Evolutionary conservation across 805 yeast genomes (phyloP), one percentile per base, ranked within the genome.

Genomic region (Yarrowia sp.): DNA sequence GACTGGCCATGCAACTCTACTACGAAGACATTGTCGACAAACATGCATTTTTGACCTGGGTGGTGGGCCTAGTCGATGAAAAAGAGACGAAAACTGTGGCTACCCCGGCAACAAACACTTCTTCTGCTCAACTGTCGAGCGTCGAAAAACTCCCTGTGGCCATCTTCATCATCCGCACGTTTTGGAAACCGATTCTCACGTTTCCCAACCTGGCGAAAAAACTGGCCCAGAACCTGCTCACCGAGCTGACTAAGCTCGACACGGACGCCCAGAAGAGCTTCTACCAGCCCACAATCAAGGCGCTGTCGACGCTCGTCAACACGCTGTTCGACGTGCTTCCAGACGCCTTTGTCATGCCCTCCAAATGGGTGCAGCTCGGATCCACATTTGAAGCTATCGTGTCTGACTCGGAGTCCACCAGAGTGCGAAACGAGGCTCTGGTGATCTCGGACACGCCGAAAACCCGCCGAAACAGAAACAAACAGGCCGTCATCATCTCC

Each of bases 111-210:
- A 8, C 82, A 19, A 72, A 50, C 41, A 22, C 36, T 7, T 8
- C 36, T 46, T 19, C 19, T 19, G 19, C 19, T 19, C 19, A 19
- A 19, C 46, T 40, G 11, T 22, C 38, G n/a, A 26, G 75, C 36
- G 74, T 76, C 14, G 81, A 78, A 68, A 80, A 81, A 68, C 71
- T 85, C 8, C 87, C 88, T 0, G 72, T 84, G 26, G 75, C 82
- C 0, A 78, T 86, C 22, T 82, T 90, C 3, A 79, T 90, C 3
- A 75, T 89, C 7, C 83, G 86, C 70, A 80, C 88, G 32, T 89
- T 90, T 73, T 92, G 97, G 97, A 80, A 80, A 67, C 89, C 88
- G 64, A 78, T 91, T 1, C 77, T 87, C 3, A 75, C 79, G 1
- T 11, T 35, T 5, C 91, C 88, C 55, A 84, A 83, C 71, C 75